Base-by-base conservation (phyloP, 805 yeast species). In the Wickerhamomyces bisporus region DNA sequence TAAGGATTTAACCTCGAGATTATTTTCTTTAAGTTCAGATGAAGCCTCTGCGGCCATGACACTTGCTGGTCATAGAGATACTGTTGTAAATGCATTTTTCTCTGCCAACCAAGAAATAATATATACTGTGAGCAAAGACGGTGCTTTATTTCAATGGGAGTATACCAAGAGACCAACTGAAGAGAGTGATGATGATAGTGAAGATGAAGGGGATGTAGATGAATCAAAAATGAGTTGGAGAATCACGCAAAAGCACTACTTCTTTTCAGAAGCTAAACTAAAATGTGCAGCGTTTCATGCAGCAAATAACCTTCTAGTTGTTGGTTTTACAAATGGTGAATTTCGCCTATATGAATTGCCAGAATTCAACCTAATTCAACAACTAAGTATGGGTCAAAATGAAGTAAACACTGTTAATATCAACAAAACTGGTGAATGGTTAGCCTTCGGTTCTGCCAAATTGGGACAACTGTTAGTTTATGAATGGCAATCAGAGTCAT, bases 401-500 rank as follows among this genome's bases (percentile, higher is more conserved):
- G 81, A 89, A 3, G 83, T 93, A 19, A 87, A 85, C 55, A 80
- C 88, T 3, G 91, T 93, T 3, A 62, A 78, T 10, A 74, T 93
- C 27, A 93, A 91, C 58, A 62, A 70, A 3, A 68, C 89, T 6
- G 98, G 98, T 25, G 98, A 93, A 60, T 93, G 98, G 98, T 68
- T 93, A 24, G 95, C 96, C 0, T 86, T 93, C 60, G 98, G 98
- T 5, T 88, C 97, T 0, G 65, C 87, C 25, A 81, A 79, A 54
- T 61, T 86, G 21, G 98, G 98, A n/a, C 98, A 93, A 63, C 65
- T 93, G 42, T 65, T 93, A 40, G 98, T 93, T 0, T 93, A 95
- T 69, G 98, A 93, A 69, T 93, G 98, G 98, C 96, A 93, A 65
- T 85, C 95, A 5, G 98, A 93, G 60, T 86, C 96, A 0, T 93